Evolutionary conservation across 306 rosid genomes (phyloP).

Genomic region (Gleditsia sinensis): DNA sequence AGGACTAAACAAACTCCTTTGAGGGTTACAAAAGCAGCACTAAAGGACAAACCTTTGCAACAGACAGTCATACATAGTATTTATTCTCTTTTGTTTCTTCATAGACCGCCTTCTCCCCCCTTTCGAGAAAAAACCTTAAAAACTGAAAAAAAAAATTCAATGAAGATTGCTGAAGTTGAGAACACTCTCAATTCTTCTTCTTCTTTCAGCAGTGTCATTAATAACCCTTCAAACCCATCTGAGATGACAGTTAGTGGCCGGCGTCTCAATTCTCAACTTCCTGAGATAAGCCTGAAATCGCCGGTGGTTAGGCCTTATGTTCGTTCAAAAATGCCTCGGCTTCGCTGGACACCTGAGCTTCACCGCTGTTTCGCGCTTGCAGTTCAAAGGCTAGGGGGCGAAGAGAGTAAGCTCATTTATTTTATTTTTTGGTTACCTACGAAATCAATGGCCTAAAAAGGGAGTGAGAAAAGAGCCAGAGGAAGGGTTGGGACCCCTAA

Average conservation of each 20-base stretch:
- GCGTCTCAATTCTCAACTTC: neutral
- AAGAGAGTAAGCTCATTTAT: conserved; percentile 65
- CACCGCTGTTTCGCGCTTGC: conserved; percentile 89
- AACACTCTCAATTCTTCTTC: conserved; percentile 32
- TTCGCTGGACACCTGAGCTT: conserved; percentile 90
- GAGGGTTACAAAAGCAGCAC: conserved; percentile 50
- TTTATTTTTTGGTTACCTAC: too few relatives aligned
- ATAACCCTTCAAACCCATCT: conserved; percentile 16
- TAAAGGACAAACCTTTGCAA: conserved; percentile 55
- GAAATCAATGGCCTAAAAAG: too few relatives aligned
- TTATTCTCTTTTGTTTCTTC: conserved; percentile 62
- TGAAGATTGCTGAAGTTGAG: conserved; percentile 32
- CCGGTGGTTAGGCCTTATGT: conserved; percentile 62
- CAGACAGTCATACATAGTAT: conserved; percentile 55
- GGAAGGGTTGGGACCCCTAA: too few relatives aligned
- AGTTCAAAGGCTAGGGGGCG: conserved; percentile 84
- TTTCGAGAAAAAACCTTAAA: too few relatives aligned
- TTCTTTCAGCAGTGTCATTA: conserved; percentile 35
- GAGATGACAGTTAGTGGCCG: conserved; percentile 4
- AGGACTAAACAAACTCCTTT: conserved; percentile 61
- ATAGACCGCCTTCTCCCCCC: conserved; percentile 24
- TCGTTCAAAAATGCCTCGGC: conserved; percentile 77
- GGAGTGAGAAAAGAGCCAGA: too few relatives aligned
- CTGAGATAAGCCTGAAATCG: conserved; percentile 31
- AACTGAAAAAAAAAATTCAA: conserved; percentile 18